Evolutionary conservation across 2,329 filamentous ascomycete genomes (phyloP).

Genomic region (Cephalotrichum gorgonifer): DNA sequence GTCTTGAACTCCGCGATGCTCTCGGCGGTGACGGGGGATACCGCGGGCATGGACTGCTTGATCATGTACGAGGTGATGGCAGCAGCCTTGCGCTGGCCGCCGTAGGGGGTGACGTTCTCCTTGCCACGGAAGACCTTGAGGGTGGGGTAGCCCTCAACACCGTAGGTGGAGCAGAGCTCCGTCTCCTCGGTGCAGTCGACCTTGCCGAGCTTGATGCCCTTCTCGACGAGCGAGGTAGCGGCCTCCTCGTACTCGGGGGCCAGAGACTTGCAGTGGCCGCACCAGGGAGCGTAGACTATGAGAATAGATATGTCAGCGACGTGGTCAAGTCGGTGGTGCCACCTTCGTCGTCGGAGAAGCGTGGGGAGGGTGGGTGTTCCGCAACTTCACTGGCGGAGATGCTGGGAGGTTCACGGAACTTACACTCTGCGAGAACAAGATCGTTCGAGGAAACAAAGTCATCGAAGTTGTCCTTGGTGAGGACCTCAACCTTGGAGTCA

Average conservation of each 20-base stretch:
- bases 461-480: conserved; percentile 81
- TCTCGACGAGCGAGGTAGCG: conserved; percentile 75
- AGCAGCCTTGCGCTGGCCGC: conserved; percentile 79
- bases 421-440: conserved; percentile 90
- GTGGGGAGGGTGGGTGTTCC: too few species aligned
- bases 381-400: not conserved
- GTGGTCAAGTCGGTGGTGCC: too few species aligned
- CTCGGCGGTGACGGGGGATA: conserved; percentile 72
- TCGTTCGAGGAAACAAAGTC: conserved; percentile 78
- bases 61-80: conserved; percentile 82
- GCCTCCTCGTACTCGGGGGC: conserved; percentile 86
- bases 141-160: conserved; percentile 95
- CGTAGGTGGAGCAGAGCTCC: conserved; percentile 80
- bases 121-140: conserved; percentile 95
- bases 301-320: not conserved
- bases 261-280: conserved; percentile 96
- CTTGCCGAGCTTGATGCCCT: conserved; percentile 77
- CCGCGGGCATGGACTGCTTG: conserved; percentile 91
- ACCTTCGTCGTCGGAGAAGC: too few species aligned
- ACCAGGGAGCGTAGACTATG: conserved; percentile 75
- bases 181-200: conserved; percentile 91
- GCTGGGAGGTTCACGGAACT: conserved; percentile 28
- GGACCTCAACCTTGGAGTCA: conserved; percentile 67
- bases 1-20: conserved; percentile 94
- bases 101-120: conserved; percentile 74